A percentile compares a stretch with the other conserved stretches of the same genome.
Evolutionary conservation across 2,329 filamentous ascomycete genomes (phyloP).

Genomic region (Fusarium denticulatum): DNA sequence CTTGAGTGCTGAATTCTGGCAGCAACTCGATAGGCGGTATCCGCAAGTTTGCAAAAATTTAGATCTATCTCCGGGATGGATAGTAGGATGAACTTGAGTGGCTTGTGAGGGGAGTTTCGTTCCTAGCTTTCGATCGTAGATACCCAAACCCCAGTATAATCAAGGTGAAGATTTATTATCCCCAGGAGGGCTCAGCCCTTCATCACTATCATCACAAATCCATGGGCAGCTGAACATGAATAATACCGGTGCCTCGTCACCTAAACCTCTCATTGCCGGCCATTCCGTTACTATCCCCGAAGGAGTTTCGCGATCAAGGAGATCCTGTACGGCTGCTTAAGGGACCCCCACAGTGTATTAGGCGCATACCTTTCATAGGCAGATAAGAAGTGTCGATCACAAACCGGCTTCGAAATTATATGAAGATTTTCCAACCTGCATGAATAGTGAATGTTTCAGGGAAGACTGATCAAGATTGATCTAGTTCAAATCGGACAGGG

Average conservation of each 20-base stretch:
- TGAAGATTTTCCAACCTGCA: constrained; percentile 23
- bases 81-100: not conserved
- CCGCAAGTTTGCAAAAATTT: not conserved
- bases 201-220: not conserved
- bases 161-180: not conserved
- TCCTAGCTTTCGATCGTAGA: constrained; percentile 17
- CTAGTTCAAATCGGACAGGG: not conserved
- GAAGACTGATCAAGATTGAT: constrained; percentile 12
- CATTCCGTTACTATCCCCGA: constrained; percentile 8
- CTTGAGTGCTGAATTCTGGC: not conserved
- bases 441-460: constrained; percentile 13
- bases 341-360: constrained; percentile 30
- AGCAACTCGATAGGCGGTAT: not conserved
- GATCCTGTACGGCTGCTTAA: not conserved
- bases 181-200: not conserved
- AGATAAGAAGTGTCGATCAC: constrained; percentile 11
- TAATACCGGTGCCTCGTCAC: not conserved
- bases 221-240: not conserved
- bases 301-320: not conserved
- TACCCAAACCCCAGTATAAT: not conserved
- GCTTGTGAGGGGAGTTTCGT: not conserved
- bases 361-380: constrained; percentile 13
- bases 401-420: constrained; percentile 3
- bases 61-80: not conserved
- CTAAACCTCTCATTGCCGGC: not conserved